These are phyloP conservation scores for Ambrosia hybrid DNA, from an alignment of 140 eudicot species.

Conservation along the genomic window DNA sequence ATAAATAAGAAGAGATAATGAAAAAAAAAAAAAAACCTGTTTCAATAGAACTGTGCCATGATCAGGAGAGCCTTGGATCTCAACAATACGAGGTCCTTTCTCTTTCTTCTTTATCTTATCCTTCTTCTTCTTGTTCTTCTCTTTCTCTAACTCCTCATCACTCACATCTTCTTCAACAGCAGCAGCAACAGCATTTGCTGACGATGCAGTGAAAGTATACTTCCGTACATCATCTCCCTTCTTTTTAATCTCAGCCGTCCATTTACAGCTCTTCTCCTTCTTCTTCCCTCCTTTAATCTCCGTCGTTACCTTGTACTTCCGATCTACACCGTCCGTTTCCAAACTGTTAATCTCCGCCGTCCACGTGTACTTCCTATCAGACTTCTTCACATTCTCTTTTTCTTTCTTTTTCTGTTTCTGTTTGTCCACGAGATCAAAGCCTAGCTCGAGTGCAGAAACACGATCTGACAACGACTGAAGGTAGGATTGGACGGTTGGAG, in stretches of 20 bases:
- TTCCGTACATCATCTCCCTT: constrained; percentile 53
- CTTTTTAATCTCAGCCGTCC: constrained; percentile 74
- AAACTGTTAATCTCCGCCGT: constrained; percentile 78
- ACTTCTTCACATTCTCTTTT: background rate
- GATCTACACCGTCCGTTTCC: constrained; percentile 52
- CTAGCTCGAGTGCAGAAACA: constrained; percentile 72
- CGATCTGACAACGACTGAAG: constrained; percentile 63
- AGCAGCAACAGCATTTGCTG: constrained; percentile 38
- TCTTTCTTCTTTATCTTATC: constrained; percentile 29
- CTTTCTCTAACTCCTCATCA: constrained; percentile 34
- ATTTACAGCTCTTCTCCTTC: constrained; percentile 63
- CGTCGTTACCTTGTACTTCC: constrained; percentile 71
- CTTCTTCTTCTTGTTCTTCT: constrained; percentile 40
- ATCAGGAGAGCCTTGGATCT: constrained; percentile 57
- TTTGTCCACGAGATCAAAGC: constrained; percentile 37
- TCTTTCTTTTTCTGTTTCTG: constrained; percentile 7
- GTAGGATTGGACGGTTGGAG: constrained; percentile 36
- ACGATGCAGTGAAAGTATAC: constrained; percentile 62
- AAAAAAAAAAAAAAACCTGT: constrained; percentile 53
- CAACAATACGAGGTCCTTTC: constrained; percentile 53
- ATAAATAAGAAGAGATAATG: too few relatives aligned
- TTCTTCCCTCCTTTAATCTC: constrained; percentile 72
- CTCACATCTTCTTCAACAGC: constrained; percentile 20
- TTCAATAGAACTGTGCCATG: constrained; percentile 61
- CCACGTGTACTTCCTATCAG: constrained; percentile 90